Evolutionary conservation across 768 basidiomycete species (phyloP).

Genomic region (Russula sp.): DNA sequence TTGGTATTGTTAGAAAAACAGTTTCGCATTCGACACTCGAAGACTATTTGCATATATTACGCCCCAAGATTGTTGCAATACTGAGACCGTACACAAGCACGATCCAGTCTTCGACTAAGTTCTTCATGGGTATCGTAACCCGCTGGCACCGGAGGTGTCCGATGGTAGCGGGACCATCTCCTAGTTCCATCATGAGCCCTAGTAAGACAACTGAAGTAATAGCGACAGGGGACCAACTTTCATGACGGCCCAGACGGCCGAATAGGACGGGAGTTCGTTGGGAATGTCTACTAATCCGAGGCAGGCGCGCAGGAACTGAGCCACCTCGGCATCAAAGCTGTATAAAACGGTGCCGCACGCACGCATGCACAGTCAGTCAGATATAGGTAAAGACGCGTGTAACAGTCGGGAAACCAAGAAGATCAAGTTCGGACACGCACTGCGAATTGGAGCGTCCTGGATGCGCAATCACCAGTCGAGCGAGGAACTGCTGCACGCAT

Average conservation of each 20-base stretch:
- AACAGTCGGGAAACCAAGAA: background rate
- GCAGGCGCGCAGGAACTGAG: slow-evolving; percentile 6
- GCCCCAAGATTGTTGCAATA: background rate
- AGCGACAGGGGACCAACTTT: slow-evolving; percentile 10
- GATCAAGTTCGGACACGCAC: slow-evolving; percentile 1
- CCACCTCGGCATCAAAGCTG: slow-evolving; percentile 21
- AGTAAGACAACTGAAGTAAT: background rate
- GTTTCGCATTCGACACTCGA: background rate
- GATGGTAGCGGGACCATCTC: slow-evolving; percentile 23
- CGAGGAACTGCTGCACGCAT: slow-evolving; percentile 4
- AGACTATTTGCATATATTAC: background rate
- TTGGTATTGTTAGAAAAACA: background rate
- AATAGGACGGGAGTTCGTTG: slow-evolving; percentile 3
- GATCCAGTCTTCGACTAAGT: background rate
- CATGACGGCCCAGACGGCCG: slow-evolving; percentile 18
- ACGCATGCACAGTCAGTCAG: background rate
- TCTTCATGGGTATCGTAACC: slow-evolving; percentile 14
- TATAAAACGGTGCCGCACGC: background rate
- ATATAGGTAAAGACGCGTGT: no score
- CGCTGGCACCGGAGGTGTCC: slow-evolving; percentile 17
- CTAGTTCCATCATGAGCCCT: background rate
- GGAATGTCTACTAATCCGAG: slow-evolving; percentile 10
- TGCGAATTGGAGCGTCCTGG: no score
- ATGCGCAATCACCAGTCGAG: background rate
- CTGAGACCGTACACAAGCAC: background rate